These are phyloP conservation scores for Globisporangium paddicum DNA, from an alignment of 352 stramenopile species.

Conservation along the genomic window DNA sequence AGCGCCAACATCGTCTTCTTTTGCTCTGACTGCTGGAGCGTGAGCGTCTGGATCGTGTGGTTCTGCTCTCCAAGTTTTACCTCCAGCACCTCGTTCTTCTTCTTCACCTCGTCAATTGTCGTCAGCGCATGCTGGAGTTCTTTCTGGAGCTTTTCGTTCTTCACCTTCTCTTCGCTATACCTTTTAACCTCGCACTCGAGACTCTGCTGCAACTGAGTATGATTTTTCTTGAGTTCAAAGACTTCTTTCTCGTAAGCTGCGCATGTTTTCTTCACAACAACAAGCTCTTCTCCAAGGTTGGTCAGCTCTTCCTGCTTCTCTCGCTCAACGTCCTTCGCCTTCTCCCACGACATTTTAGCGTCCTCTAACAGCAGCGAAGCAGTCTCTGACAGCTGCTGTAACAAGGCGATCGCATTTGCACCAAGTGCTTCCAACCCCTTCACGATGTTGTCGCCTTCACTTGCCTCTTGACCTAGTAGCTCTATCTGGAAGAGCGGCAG, in stretches of 20 bases:
- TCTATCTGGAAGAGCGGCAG: constrained; percentile 60
- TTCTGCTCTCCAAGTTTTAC: constrained; percentile 45
- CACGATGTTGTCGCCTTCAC: constrained; percentile 41
- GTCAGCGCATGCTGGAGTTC: constrained; percentile 28
- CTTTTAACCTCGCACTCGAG: constrained; percentile 17
- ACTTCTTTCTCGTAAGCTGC: constrained; percentile 36
- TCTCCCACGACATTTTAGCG: constrained; percentile 64
- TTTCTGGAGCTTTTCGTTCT: constrained; percentile 37
- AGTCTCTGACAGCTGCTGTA: constrained; percentile 52
- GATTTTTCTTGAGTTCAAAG: background rate
- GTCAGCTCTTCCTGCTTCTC: constrained; percentile 78
- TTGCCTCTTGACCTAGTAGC: constrained; percentile 52
- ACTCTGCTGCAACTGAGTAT: constrained; percentile 10
- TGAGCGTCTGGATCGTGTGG: constrained; percentile 54
- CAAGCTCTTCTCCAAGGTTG: constrained; percentile 67
- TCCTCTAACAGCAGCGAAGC: constrained; percentile 57
- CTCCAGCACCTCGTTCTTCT: constrained; percentile 42
- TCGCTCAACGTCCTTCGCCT: constrained; percentile 63
- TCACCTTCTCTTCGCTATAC: constrained; percentile 21
- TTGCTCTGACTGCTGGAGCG: constrained; percentile 50
- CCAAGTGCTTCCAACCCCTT: constrained; percentile 39
- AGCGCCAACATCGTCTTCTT: constrained; percentile 45
- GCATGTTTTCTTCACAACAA: constrained; percentile 43
- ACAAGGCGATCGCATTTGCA: constrained; percentile 28
- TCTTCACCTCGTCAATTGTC: constrained; percentile 40